A percentile compares a stretch with the other conserved stretches of the same genome.
Conservation (phyloP, 163 green algal species). For the Picocystis sp. region DNA sequence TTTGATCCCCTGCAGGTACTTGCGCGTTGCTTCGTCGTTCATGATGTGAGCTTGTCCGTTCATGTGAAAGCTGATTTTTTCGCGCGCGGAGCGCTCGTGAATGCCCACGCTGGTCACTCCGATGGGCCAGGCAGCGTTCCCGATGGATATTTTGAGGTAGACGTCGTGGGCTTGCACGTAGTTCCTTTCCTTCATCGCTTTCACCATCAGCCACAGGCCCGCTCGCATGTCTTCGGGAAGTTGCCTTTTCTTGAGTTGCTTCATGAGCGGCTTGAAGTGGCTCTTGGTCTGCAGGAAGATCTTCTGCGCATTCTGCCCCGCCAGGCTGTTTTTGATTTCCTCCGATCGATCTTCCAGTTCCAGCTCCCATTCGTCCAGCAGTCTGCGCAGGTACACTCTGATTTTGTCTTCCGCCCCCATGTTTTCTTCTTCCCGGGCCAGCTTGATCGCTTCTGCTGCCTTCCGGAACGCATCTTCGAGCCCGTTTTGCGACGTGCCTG, state of each 20-base stretch:
- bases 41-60: slow-evolving; percentile 68
- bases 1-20: slow-evolving; percentile 81
- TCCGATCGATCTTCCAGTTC: slow-evolving; percentile 38
- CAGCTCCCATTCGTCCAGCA: slow-evolving; percentile 57
- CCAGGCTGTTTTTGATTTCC: slow-evolving; percentile 51
- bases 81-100: slow-evolving; percentile 84
- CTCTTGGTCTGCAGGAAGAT: slow-evolving; percentile 21
- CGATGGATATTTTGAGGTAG: slow-evolving; percentile 85
- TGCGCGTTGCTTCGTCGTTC: slow-evolving; percentile 87
- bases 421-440: slow-evolving; percentile 9
- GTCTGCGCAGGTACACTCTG: slow-evolving; percentile 1
- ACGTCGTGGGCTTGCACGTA: slow-evolving; percentile 59
- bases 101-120: slow-evolving; percentile 94
- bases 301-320: slow-evolving; percentile 10
- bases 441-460: slow-evolving; percentile 28
- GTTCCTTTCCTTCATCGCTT: slow-evolving; percentile 50
- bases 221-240: slow-evolving; percentile 34
- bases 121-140: slow-evolving; percentile 95
- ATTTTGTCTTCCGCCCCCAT: slow-evolving; percentile 2
- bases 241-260: slow-evolving; percentile 40
- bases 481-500: slow-evolving; percentile 16
- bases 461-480: slow-evolving; percentile 27
- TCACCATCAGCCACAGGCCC: slow-evolving; percentile 38
- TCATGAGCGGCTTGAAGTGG: slow-evolving; percentile 75
- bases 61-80: slow-evolving; percentile 56